phyloP scores from a whole-genome alignment of 179 eudicot genomes.

The Sideroxylon spinosum region DNA sequence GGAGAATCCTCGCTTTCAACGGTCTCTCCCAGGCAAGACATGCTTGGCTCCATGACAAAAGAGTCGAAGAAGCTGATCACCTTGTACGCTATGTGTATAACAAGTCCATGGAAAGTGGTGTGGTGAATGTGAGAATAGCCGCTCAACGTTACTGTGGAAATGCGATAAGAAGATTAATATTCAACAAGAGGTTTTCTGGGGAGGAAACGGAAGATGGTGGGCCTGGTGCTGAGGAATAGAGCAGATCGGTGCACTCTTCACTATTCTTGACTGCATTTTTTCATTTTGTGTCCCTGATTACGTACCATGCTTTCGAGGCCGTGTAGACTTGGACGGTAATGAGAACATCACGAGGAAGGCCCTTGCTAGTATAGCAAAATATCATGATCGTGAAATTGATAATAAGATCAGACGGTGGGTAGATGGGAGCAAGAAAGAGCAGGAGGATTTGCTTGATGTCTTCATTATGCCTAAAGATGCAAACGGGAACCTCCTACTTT shows the following conservation, averaged over 20 bases:
- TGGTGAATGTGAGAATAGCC: slow-evolving; percentile 25
- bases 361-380: slow-evolving; percentile 13
- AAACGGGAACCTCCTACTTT: slow-evolving; percentile 17
- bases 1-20: slow-evolving; percentile 11
- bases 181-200: slow-evolving; percentile 31
- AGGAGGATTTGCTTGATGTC: slow-evolving; percentile 35
- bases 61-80: slow-evolving; percentile 29
- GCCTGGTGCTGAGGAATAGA: slow-evolving; percentile 37
- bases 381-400: slow-evolving; percentile 26
- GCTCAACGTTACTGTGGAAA: slow-evolving; percentile 27
- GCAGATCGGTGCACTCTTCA: slow-evolving; percentile 27
- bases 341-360: slow-evolving; percentile 19
- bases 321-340: slow-evolving; percentile 30
- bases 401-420: slow-evolving; percentile 29
- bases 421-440: slow-evolving; percentile 12
- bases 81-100: slow-evolving; percentile 20
- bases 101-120: neutral
- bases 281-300: slow-evolving; percentile 25
- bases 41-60: slow-evolving; percentile 18
- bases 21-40: slow-evolving; percentile 12
- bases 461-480: slow-evolving; percentile 21
- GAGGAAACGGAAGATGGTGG: slow-evolving; percentile 26
- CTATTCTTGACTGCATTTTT: slow-evolving; percentile 7
- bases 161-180: slow-evolving; percentile 25
- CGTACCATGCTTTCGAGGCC: slow-evolving; percentile 21